Conservation (phyloP, 2,329 filamentous ascomycete species). For the Neonectria magnoliae region DNA sequence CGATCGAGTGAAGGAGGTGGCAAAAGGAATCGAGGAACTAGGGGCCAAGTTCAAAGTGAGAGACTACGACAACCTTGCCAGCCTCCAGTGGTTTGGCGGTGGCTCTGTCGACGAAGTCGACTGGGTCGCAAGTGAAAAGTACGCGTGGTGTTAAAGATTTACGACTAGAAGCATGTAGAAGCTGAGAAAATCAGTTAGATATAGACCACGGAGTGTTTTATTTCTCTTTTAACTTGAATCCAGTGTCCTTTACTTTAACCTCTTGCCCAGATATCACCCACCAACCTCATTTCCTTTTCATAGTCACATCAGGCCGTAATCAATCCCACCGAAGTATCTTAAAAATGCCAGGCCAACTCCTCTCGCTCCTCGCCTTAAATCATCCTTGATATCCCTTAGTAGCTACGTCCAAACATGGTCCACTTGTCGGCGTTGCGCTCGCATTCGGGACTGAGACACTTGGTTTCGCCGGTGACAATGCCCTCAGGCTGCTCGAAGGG, state of each 20-base stretch:
- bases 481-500: constrained; percentile 86
- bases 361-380: constrained; percentile 38
- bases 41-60: constrained; percentile 62
- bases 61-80: constrained; percentile 74
- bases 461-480: constrained; percentile 81
- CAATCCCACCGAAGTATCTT: constrained; percentile 45
- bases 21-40: constrained; percentile 58
- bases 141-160: constrained; percentile 73
- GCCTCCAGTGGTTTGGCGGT: constrained; percentile 75
- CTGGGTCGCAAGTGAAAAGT: constrained; percentile 83
- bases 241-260: constrained; percentile 39
- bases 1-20: constrained; percentile 58
- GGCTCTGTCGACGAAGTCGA: constrained; percentile 64
- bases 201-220: constrained; percentile 30
- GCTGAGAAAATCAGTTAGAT: background rate
- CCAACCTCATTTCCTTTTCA: constrained; percentile 34
- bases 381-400: constrained; percentile 51
- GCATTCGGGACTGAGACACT: constrained; percentile 93
- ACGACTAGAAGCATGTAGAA: background rate
- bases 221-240: constrained; percentile 32
- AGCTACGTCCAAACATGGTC: constrained; percentile 90
- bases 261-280: constrained; percentile 28
- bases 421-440: constrained; percentile 79
- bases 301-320: constrained; percentile 43
- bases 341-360: constrained; percentile 43